Conservation (phyloP, 768 basidiomycete species). For the Multifurca ochricompacta region DNA sequence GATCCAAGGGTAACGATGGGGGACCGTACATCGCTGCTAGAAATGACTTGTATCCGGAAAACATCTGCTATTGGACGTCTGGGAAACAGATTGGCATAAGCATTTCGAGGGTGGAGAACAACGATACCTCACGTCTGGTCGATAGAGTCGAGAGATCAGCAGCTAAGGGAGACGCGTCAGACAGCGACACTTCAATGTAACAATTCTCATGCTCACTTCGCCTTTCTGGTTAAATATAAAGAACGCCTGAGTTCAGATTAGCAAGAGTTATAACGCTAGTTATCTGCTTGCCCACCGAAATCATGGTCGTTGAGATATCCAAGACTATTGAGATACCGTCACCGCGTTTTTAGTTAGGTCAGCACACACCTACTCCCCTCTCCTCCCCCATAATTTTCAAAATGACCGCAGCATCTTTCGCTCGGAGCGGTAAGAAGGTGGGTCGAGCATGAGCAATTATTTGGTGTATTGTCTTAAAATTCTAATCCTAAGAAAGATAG, state of each 20-base stretch:
- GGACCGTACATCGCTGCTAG: slow-evolving; percentile 92
- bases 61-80: slow-evolving; percentile 97
- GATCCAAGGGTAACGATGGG: slow-evolving; percentile 97
- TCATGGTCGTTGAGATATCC: slow-evolving; percentile 7
- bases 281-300: slow-evolving; percentile 5
- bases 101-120: not conserved
- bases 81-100: not conserved
- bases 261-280: not conserved
- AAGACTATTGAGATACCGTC: not conserved
- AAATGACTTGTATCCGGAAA: slow-evolving; percentile 97
- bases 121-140: slow-evolving; percentile 89
- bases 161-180: slow-evolving; percentile 43
- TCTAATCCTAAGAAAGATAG: slow-evolving; percentile 46
- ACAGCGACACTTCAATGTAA: not conserved
- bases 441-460: not conserved
- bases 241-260: slow-evolving; percentile 62
- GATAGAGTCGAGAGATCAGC: slow-evolving; percentile 91
- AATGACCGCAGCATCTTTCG: slow-evolving; percentile 16
- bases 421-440: slow-evolving; percentile 18
- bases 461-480: slow-evolving; percentile 15
- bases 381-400: no score
- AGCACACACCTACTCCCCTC: not conserved
- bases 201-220: slow-evolving; percentile 51
- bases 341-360: not conserved
- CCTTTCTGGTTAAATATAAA: slow-evolving; percentile 99